Percentiles rank a stretch among this genome's conserved stretches.
These are phyloP conservation scores for Crataegus laevigata DNA, from an alignment of 306 rosid genomes.

Conservation along the genomic window DNA sequence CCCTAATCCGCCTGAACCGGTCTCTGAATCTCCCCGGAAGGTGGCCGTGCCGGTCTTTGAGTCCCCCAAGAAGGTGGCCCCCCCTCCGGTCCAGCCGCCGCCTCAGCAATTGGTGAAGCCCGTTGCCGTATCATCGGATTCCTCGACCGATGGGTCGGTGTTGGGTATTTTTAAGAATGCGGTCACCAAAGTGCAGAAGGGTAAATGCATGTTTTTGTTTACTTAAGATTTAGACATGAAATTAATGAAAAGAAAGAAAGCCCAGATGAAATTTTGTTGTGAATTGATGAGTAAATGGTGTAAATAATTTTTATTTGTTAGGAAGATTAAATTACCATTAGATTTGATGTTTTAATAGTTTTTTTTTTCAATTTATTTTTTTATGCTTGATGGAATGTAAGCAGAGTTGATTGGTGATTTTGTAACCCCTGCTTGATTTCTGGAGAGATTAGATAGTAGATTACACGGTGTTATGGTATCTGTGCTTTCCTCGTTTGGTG, in stretches of 20 bases:
- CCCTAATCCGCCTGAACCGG: constrained; percentile 41
- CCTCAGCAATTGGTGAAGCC: constrained; percentile 70
- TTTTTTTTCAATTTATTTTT: neutral
- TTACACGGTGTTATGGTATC: neutral
- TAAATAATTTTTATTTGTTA: neutral
- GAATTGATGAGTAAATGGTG: neutral
- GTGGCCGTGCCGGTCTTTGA: constrained; percentile 4
- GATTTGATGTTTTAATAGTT: neutral
- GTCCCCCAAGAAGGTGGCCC: constrained; percentile 64
- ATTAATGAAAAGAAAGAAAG: neutral
- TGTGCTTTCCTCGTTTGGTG: neutral
- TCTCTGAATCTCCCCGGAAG: neutral
- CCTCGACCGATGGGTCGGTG: constrained; percentile 39
- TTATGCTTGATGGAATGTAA: neutral
- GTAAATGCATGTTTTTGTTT: constrained; percentile 22
- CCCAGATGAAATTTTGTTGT: neutral
- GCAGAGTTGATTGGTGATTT: neutral
- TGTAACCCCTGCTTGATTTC: neutral
- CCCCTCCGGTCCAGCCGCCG: constrained; percentile 44
- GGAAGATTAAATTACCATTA: neutral
- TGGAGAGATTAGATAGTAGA: neutral
- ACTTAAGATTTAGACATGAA: neutral
- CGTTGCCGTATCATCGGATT: constrained; percentile 10
- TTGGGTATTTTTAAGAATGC: constrained; percentile 65
- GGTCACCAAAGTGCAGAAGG: constrained; percentile 66